Base-by-base conservation (phyloP, 257 asterid genomes). In the Nicotiana tomentosiformis region DNA sequence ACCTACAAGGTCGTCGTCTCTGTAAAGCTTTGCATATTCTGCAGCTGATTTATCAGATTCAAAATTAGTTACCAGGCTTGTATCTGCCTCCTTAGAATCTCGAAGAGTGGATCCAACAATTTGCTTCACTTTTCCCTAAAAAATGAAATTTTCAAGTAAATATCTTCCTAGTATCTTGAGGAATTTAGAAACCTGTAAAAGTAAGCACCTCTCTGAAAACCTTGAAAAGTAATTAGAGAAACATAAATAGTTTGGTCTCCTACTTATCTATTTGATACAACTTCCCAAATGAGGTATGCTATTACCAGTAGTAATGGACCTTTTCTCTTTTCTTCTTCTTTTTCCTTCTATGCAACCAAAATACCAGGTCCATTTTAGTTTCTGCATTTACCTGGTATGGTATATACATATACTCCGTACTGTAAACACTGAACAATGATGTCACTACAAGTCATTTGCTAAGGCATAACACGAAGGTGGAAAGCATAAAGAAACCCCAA, bases 61-160 rank as follows among this genome's bases (percentile, higher is more conserved):
- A 82, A 87, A 96, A 84, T 94, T 96, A 62, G 99, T 96, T 55
- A 96, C 49, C 58, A 96, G 98, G 88, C 86, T 88, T 60, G 96
- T 88, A 88, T 84, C 90, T 49, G 82, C 97, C 80, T 90, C 97
- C 85, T 89, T 89, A 49, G 92, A 72, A 90, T 96, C 98, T 82
- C 69, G 89, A 85, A 96, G 98, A 80, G 99, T 96, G 84, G 99
- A 93, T 72, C 99, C 99, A 86, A 96, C 98, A 86, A 96, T 96
- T 88, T 94, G 99, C 89, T 94, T 94, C 87, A 96, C 99, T 90
- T 92, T 96, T 39, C 99, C 99, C 99, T 96, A 91, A 85, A 86
- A 86, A 16, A 30, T 43, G 46, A 33, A 49, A 11, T 17, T 39
- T 64, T 57, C 64, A 81, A 68, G 58, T 49, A 83, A 65, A 51